Evolutionary conservation across 2,329 filamentous ascomycete species (phyloP).

Genomic region (Exophiala aquamarina): DNA sequence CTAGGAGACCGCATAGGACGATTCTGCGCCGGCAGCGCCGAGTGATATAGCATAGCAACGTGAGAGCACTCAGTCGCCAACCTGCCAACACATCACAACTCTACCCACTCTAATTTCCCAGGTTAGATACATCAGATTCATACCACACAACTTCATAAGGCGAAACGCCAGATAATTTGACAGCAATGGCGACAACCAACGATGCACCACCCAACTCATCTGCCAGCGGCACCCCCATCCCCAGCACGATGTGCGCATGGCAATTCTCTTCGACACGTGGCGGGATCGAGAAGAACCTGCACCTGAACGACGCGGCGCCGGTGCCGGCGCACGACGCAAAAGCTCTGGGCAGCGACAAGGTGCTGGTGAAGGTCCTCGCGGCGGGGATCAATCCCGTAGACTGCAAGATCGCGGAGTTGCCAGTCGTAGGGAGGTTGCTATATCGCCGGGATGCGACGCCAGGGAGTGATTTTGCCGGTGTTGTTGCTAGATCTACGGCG

Average conservation of each 20-base stretch:
- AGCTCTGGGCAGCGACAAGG: conserved; percentile 42
- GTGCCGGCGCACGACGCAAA: conserved; percentile 34
- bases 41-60: too few species aligned
- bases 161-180: too few species aligned
- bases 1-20: too few species aligned
- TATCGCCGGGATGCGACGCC: conserved; percentile 46
- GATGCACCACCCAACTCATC: too few species aligned
- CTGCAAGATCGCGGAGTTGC: conserved; percentile 61
- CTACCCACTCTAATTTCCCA: too few species aligned
- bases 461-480: conserved; percentile 52
- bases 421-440: conserved; percentile 40
- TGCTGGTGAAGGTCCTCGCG: conserved; percentile 57
- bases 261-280: conserved; percentile 49
- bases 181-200: too few species aligned
- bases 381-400: conserved; percentile 63
- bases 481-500: conserved; percentile 37
- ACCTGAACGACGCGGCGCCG: conserved; percentile 44
- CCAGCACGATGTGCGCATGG: conserved; percentile 58
- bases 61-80: too few species aligned
- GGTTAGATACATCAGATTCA: too few species aligned
- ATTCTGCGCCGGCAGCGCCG: too few species aligned
- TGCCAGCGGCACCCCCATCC: conserved; percentile 21
- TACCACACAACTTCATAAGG: too few species aligned
- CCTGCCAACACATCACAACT: too few species aligned
- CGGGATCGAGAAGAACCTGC: conserved; percentile 56